Percentiles rank a stretch among this genome's conserved stretches.
Evolutionary conservation across 1,284 basidiomycete genomes (phyloP).

Genomic region (Ceratorhiza oryzae-sativae): DNA sequence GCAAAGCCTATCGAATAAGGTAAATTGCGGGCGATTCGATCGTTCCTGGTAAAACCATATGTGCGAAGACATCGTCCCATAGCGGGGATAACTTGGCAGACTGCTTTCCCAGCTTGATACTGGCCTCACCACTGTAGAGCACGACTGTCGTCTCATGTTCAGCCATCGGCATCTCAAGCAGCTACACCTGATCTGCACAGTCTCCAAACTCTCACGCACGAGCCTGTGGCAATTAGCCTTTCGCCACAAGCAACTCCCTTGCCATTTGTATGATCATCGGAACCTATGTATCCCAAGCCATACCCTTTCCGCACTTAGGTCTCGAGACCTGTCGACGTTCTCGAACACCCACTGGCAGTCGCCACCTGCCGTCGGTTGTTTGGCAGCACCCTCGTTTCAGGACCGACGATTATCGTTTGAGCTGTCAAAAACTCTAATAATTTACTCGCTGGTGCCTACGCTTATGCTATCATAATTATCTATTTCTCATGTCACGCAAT

Average conservation of each 20-base stretch:
- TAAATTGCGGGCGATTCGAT: not conserved
- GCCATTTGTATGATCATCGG: not conserved
- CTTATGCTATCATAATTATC: not conserved
- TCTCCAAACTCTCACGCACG: not conserved
- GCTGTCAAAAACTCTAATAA: not conserved
- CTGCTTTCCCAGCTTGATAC: too few species aligned
- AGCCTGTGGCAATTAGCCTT: not conserved
- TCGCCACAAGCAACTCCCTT: not conserved
- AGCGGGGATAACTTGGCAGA: too few species aligned
- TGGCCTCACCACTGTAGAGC: not conserved
- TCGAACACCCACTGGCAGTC: not conserved
- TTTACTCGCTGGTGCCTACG: not conserved
- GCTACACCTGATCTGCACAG: not conserved
- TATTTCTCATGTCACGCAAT: not conserved
- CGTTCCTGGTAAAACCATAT: not conserved
- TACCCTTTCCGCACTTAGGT: not conserved
- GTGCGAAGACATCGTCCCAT: not conserved
- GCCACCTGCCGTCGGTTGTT: too few species aligned
- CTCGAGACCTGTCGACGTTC: not conserved
- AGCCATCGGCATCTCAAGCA: not conserved
- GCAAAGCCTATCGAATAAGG: not conserved
- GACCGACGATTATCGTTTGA: not conserved
- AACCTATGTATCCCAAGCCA: not conserved
- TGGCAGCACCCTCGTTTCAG: not conserved
- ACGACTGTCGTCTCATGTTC: not conserved